A percentile compares a stretch with the other conserved stretches of the same genome.
Conservation (phyloP, 2,329 filamentous ascomycete genomes). For the Ceratocystiopsis brevicomis region DNA sequence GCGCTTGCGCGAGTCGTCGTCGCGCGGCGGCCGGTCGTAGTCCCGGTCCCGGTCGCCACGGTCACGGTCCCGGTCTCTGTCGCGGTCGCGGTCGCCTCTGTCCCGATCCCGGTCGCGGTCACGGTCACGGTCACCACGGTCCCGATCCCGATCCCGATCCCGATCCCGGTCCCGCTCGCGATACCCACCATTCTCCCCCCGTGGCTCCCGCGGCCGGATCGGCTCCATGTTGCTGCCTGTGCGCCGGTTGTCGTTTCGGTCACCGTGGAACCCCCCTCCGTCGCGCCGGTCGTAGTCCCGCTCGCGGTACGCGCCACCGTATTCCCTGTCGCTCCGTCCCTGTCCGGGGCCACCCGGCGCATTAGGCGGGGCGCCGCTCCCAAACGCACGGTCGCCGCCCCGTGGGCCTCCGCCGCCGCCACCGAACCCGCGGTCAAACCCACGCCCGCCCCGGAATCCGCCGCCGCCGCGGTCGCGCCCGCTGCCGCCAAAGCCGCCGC, state of each 20-base stretch:
- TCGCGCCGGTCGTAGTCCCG: constrained; percentile 19
- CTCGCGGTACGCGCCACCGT: constrained; percentile 1
- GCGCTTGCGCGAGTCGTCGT: constrained; percentile 44
- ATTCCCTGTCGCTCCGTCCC: constrained; percentile 13
- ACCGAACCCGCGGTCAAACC: constrained; percentile 22
- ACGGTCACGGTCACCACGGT: not conserved
- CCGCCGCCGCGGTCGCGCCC: constrained; percentile 34
- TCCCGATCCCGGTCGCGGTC: constrained; percentile 25
- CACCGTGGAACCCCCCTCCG: constrained; percentile 10
- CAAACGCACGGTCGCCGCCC: constrained; percentile 24
- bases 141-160: constrained; percentile 30
- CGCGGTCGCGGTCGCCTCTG: constrained; percentile 15
- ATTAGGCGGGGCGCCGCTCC: constrained; percentile 30
- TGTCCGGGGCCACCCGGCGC: constrained; percentile 34
- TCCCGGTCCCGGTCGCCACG: constrained; percentile 19
- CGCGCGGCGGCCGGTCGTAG: constrained; percentile 32
- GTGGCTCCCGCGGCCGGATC: constrained; percentile 10
- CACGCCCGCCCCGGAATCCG: constrained; percentile 31
- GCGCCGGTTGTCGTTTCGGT: constrained; percentile 23
- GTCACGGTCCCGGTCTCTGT: constrained; percentile 9
- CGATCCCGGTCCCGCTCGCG: constrained; percentile 16
- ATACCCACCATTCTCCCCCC: constrained; percentile 14
- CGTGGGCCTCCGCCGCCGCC: constrained; percentile 24
- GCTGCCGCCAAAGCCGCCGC: constrained; percentile 18
- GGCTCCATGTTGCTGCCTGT: constrained; percentile 14